Base-by-base conservation (phyloP, 768 basidiomycete species). In the Daedalea quercina region DNA sequence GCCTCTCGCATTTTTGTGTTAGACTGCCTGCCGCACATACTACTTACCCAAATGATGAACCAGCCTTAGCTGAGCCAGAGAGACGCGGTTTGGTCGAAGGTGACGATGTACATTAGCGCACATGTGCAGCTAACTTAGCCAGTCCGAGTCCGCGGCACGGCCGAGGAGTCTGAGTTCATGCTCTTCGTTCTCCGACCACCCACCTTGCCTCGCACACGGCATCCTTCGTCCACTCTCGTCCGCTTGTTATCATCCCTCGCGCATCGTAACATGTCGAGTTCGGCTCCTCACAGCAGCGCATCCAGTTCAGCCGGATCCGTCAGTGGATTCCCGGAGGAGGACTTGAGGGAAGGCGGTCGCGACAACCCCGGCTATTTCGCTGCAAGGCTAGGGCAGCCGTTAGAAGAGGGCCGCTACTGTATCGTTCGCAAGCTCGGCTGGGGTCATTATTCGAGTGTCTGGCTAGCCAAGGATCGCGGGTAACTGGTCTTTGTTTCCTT, bases 351-450 rank as follows among this genome's bases (percentile, higher is more conserved):
- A n/a, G 45, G 25, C 15, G 45, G 45, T 24, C 45, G 45, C 45
- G 17, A 47, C 45, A 47, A 47, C 20, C 45, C 45, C n/a, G 31
- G 52, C 40, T 50, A 40, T 33, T 50, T 50, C 33, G n/a, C 49
- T 17, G 35, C 49, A 33, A 37, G 41, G 20, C 24, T 50, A 20
- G 49, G 49, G 11, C 37, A 43, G 37, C 28, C 34, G 17, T 31
- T 50, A 22, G n/a, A 50, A 34, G 17, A 19, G 24, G 49, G 49
- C 24, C 49, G 49, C 19, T 50, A 50, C 23, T 37, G 24, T 35
- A 50, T 50, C 49, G 49, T 50, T 9, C 28, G 49, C 28, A 40
- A 50, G 33, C 49, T 50, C 35, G 49, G 49, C 9, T 40, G 35
- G 34, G 49, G 49, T 6, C 49, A 50, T 2, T 50, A 40, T 20